Base-by-base conservation (phyloP, 176 grass and related monocot species). In the Otatea glauca region DNA sequence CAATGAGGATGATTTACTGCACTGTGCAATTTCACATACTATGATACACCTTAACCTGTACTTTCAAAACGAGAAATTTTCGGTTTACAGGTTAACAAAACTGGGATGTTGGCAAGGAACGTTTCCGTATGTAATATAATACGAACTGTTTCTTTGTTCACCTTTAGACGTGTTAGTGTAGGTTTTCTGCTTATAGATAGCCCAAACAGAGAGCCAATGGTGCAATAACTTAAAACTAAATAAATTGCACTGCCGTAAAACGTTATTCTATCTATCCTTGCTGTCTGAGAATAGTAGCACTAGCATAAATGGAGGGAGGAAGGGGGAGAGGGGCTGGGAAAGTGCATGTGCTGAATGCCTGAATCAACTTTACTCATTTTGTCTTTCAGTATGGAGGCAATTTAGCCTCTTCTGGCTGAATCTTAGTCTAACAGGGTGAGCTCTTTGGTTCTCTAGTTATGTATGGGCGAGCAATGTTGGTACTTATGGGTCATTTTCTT, bases 151-250 rank as follows among this genome's bases (percentile, higher is more conserved):
- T 77, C 39, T 32, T 17, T 82, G 5, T 25, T 20, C 16, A 15
- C 29, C 29, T 77, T 88, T 83, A 77, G 23, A 41, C 54, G 12
- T 77, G 21, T 32, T 42, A 44, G 5, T 73, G 68, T 55, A 23
- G 39, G 24, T n/a, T 78, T 44, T 34, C 51, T 29, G 74, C 74
- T 78, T 47, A 27, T 55, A 71, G 82, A 66, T 68, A 34, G 5
- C 5, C 1, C 17, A 62, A 37, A 60, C 0, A 47, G 49, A 68
- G 25, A 54, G 9, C 2, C 13, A 58, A 2, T 56, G 43, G 35
- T 79, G 58, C 70, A 56, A 45, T 74, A 56, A 20, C 39, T 85
- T 70, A 35, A 35, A 72, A 12, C 15, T 55, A 67, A 66, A 81
- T 58, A 24, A 70, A 76, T 25, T 6, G 8, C 27, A 48, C 48